Evolutionary conservation across 371 early-diverging fungal genomes (phyloP).

Genomic region (Batkoa obscura): DNA sequence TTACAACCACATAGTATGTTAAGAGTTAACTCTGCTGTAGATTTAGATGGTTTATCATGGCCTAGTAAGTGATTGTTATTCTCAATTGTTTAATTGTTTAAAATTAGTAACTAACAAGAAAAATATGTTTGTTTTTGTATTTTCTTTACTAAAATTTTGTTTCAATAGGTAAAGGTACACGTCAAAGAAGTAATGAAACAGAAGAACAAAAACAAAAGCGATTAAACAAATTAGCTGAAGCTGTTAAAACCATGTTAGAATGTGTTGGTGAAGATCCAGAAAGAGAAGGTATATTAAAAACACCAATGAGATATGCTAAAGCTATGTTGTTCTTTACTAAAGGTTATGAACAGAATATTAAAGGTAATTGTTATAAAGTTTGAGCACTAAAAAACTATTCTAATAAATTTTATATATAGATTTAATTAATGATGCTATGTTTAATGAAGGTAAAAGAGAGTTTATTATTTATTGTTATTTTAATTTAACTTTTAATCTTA

Average conservation of each 20-base stretch:
- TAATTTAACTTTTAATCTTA: conserved; percentile 12
- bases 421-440: conserved; percentile 77
- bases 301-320: conserved; percentile 94
- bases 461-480: not conserved
- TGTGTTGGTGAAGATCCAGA: conserved; percentile 91
- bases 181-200: conserved; percentile 55
- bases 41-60: conserved; percentile 28
- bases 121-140: not conserved
- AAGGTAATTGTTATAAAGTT: conserved; percentile 20
- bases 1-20: not conserved
- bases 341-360: conserved; percentile 79
- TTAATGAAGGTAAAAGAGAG: conserved; percentile 72
- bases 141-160: not conserved
- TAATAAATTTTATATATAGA: conserved; percentile 36
- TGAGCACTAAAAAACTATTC: not conserved
- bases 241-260: conserved; percentile 73
- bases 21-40: conserved; percentile 8
- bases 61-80: conserved; percentile 19
- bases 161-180: conserved; percentile 45
- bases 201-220: conserved; percentile 42
- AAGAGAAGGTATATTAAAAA: conserved; percentile 86
- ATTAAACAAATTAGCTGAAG: conserved; percentile 53
- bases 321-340: conserved; percentile 92
- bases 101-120: no score
- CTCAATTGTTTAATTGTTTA: not conserved